Evolutionary conservation across 148 eudicot species (phyloP).

Genomic region (Silene uniflora): DNA sequence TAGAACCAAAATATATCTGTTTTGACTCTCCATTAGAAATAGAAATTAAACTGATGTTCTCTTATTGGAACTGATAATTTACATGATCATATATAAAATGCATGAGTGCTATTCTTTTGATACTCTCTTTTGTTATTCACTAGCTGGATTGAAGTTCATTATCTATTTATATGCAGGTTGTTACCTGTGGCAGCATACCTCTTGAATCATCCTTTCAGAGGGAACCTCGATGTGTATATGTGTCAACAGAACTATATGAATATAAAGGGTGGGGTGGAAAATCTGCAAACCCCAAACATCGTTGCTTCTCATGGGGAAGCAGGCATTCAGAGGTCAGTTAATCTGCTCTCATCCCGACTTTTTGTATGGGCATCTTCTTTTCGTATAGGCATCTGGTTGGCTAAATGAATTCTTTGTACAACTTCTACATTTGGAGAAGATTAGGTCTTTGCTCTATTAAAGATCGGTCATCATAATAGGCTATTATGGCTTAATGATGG

Average conservation of each 20-base stretch:
- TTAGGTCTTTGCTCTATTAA: too few species aligned
- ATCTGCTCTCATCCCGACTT: not conserved
- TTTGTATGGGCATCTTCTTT: too few species aligned
- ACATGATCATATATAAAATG: not conserved
- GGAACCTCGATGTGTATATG: constrained; percentile 86
- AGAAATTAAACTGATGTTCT: not conserved
- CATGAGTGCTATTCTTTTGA: not conserved
- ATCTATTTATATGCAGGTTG: constrained; percentile 47
- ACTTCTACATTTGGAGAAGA: too few species aligned
- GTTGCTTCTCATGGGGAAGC: constrained; percentile 87
- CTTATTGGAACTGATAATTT: not conserved
- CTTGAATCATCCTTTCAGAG: constrained; percentile 84
- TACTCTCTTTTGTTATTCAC: too few species aligned
- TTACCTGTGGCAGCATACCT: constrained; percentile 94
- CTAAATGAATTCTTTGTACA: too few species aligned
- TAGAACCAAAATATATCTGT: too few species aligned
- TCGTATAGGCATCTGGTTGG: not conserved
- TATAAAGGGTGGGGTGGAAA: constrained; percentile 88
- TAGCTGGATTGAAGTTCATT: not conserved
- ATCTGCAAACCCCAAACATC: constrained; percentile 82
- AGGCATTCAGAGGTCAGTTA: constrained; percentile 69
- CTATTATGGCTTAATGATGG: not conserved
- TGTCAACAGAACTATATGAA: constrained; percentile 75
- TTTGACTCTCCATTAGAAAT: too few species aligned
- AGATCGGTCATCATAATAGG: too few species aligned